Conservation (phyloP, 345 rosid genomes). For the Sonneratia caseolaris region DNA sequence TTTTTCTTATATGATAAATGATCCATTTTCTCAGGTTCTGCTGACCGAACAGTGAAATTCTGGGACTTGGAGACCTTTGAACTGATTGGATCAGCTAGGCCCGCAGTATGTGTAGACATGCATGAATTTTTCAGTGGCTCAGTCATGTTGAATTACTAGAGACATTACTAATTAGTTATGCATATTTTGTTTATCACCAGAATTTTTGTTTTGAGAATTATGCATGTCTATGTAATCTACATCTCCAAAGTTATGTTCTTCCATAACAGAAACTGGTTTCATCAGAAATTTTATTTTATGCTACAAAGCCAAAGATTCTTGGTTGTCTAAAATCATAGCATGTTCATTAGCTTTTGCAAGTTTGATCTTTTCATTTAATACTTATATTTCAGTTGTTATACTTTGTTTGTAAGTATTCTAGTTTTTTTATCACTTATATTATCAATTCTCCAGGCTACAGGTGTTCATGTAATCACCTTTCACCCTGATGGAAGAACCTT, state of each 20-base stretch:
- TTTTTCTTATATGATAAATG: not conserved
- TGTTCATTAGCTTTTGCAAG: too few species aligned
- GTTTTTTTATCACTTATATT: too few species aligned
- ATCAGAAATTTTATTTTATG: not conserved
- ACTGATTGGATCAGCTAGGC: conserved; percentile 79
- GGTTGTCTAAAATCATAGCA: not conserved
- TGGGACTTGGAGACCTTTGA: conserved; percentile 99
- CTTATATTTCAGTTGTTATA: not conserved
- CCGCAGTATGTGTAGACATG: conserved; percentile 48
- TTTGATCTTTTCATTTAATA: not conserved
- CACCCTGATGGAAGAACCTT: conserved; percentile 91
- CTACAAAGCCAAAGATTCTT: not conserved
- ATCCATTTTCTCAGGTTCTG: conserved; percentile 64
- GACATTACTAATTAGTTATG: not conserved
- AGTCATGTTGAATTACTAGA: not conserved
- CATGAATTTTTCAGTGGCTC: not conserved
- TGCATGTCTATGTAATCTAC: not conserved
- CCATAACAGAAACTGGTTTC: not conserved
- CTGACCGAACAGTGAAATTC: conserved; percentile 88
- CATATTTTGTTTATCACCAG: too few species aligned
- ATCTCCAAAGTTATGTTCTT: not conserved
- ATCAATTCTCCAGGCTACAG: conserved; percentile 44
- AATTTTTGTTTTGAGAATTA: too few species aligned
- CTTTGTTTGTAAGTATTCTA: too few species aligned
- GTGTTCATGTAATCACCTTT: conserved; percentile 60